Evolutionary conservation across 176 grass and related monocot species (phyloP).

Genomic region (Olyra latifolia): DNA sequence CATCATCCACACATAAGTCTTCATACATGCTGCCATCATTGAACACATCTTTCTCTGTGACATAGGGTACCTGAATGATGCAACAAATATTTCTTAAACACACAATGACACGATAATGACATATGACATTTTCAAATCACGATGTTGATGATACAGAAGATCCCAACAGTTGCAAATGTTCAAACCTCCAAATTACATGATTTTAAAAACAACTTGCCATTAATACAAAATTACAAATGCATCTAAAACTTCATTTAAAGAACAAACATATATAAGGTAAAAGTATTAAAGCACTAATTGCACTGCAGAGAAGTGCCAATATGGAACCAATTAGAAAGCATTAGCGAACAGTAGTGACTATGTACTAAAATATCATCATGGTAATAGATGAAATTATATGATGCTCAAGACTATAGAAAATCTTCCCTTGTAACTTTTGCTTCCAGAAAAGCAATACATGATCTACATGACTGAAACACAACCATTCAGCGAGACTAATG

Average conservation of each 20-base stretch:
- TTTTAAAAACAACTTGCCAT: not conserved
- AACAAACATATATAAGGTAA: not conserved
- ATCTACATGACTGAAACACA: not conserved
- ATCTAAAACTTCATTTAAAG: not conserved
- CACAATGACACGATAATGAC: not conserved
- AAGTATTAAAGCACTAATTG: not conserved
- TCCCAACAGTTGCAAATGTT: not conserved
- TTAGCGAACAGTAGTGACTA: not conserved
- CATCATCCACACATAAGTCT: slow-evolving; percentile 68
- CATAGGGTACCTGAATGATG: slow-evolving; percentile 39
- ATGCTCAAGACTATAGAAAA: not conserved
- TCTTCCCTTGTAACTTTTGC: not conserved
- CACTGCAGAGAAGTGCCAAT: not conserved
- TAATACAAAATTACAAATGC: not conserved
- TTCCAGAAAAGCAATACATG: not conserved
- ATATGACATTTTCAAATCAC: not conserved
- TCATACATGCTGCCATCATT: slow-evolving; percentile 76
- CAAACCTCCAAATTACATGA: not conserved
- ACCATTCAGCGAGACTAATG: not conserved
- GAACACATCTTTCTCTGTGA: slow-evolving; percentile 49
- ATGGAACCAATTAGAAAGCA: not conserved
- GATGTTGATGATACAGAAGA: not conserved
- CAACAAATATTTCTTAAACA: slow-evolving; percentile 29
- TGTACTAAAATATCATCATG: not conserved
- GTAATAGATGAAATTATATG: not conserved